These are phyloP conservation scores for Peniophora sp. DNA, from an alignment of 1,284 basidiomycete genomes.

Conservation along the genomic window DNA sequence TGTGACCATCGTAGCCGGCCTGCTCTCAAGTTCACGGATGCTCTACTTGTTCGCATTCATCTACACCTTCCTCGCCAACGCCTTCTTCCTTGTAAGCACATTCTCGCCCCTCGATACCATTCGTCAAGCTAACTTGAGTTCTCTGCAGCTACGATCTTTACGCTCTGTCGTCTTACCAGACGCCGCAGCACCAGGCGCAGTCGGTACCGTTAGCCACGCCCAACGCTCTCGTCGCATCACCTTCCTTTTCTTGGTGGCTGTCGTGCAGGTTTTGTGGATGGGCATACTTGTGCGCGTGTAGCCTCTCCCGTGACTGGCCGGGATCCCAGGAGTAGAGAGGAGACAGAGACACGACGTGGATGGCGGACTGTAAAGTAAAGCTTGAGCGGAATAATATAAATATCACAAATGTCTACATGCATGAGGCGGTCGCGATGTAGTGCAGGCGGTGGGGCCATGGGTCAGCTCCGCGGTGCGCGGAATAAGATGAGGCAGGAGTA, in stretches of 20 bases:
- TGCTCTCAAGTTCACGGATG: conserved; percentile 53
- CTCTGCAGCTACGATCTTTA: conserved; percentile 74
- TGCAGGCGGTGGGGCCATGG: no score
- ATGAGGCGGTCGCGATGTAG: no score
- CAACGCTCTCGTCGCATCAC: conserved; percentile 80
- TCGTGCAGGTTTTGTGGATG: conserved; percentile 82
- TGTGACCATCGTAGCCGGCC: conserved; percentile 53
- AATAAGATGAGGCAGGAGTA: no score
- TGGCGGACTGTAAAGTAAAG: no score
- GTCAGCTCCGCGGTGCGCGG: no score
- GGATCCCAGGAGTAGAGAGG: no score
- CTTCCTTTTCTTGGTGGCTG: conserved; percentile 75
- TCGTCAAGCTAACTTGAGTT: background rate
- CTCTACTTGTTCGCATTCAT: conserved; percentile 70
- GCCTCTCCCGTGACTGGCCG: background rate
- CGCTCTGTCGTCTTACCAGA: conserved; percentile 84
- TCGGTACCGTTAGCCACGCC: conserved; percentile 68
- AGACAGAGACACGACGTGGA: no score
- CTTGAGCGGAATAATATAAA: no score
- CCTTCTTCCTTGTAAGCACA: conserved; percentile 80
- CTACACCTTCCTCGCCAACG: conserved; percentile 85
- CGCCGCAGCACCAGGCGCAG: conserved; percentile 30
- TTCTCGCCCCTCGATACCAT: background rate
- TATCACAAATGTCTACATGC: no score
- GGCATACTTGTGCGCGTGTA: conserved; percentile 58